Conservation (phyloP, 257 asterid species). For the Solanum dulcamara region DNA sequence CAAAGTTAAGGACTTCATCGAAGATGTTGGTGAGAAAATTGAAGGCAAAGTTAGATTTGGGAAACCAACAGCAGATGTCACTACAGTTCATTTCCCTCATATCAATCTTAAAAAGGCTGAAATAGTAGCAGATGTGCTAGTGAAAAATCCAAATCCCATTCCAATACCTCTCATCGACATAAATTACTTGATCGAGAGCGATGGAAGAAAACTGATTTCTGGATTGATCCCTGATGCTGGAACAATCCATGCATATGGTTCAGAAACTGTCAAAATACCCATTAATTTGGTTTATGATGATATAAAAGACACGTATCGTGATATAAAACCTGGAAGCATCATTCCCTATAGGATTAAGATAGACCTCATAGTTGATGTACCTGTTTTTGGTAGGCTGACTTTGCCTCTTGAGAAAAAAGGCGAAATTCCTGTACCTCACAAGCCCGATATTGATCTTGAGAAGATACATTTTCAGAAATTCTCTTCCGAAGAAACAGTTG, state of each 20-base stretch:
- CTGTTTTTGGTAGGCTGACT: slow-evolving; percentile 76
- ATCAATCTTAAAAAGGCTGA: slow-evolving; percentile 79
- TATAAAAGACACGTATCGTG: slow-evolving; percentile 63
- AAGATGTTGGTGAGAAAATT: slow-evolving; percentile 82
- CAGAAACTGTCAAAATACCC: slow-evolving; percentile 79
- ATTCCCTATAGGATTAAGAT: slow-evolving; percentile 75
- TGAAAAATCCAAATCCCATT: slow-evolving; percentile 74
- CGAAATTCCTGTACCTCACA: slow-evolving; percentile 80
- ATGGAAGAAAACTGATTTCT: slow-evolving; percentile 71
- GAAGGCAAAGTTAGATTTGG: slow-evolving; percentile 87
- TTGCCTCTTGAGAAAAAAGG: slow-evolving; percentile 81
- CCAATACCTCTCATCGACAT: slow-evolving; percentile 93
- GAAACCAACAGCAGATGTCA: slow-evolving; percentile 89
- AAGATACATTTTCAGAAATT: slow-evolving; percentile 57
- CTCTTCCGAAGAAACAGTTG: slow-evolving; percentile 81
- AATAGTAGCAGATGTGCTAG: slow-evolving; percentile 58
- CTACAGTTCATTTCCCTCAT: slow-evolving; percentile 59
- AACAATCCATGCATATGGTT: slow-evolving; percentile 76
- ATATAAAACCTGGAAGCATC: slow-evolving; percentile 66
- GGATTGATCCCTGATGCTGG: slow-evolving; percentile 96
- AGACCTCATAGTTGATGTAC: slow-evolving; percentile 84
- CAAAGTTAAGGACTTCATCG: slow-evolving; percentile 78
- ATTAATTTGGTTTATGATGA: slow-evolving; percentile 55
- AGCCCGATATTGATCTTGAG: slow-evolving; percentile 71
- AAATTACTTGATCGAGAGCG: slow-evolving; percentile 76